Conservation (phyloP, 192 early-diverging fungal species). For the Gamsiella multidivaricata region DNA sequence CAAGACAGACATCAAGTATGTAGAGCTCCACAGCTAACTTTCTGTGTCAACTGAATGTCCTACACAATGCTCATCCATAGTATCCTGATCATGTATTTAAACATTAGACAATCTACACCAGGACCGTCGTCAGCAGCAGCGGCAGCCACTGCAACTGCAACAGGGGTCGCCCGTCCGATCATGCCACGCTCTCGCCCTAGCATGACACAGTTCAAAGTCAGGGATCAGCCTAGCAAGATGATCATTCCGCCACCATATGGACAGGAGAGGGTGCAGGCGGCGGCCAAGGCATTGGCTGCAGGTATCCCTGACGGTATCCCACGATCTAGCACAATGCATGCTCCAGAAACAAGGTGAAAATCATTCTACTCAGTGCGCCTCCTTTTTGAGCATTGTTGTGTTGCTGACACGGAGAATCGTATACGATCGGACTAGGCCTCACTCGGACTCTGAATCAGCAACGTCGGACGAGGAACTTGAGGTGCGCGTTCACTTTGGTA, state of each 20-base stretch:
- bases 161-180: conserved; percentile 13
- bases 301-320: conserved; percentile 48
- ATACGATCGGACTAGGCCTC: not conserved
- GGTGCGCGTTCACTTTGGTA: conserved; percentile 40
- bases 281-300: conserved; percentile 33
- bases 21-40: no score
- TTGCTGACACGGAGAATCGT: no score
- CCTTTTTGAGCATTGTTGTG: not conserved
- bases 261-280: conserved; percentile 27
- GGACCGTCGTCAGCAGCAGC: not conserved
- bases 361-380: not conserved
- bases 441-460: conserved; percentile 30
- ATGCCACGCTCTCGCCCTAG: conserved; percentile 33
- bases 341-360: conserved; percentile 4
- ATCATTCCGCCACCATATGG: conserved; percentile 47
- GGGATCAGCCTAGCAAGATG: conserved; percentile 36
- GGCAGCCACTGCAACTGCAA: not conserved
- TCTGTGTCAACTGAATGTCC: no score
- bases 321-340: not conserved
- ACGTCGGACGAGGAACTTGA: conserved; percentile 36
- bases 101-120: not conserved
- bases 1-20: conserved; percentile 7
- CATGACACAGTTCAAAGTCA: conserved; percentile 27
- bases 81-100: not conserved
- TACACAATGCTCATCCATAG: no score